These are phyloP conservation scores for Teratosphaeria epicoccoides DNA, from an alignment of 2,329 filamentous ascomycete species.

Conservation along the genomic window DNA sequence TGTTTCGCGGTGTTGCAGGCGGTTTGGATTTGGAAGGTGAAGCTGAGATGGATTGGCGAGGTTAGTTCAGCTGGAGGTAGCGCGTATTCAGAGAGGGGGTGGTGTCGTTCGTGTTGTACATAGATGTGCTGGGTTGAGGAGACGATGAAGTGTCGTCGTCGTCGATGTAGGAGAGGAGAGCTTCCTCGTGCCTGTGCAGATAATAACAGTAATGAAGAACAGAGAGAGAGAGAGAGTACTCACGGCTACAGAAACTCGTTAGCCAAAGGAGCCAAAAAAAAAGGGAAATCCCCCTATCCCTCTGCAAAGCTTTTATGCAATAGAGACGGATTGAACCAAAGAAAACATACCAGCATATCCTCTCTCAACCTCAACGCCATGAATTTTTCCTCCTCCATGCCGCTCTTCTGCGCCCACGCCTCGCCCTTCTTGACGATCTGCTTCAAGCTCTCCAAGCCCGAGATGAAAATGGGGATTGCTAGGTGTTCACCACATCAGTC, in stretches of 20 bases:
- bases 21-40: constrained; percentile 41
- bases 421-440: constrained; percentile 37
- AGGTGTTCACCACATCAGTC: neutral
- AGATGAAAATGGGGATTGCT: constrained; percentile 33
- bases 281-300: too few relatives aligned
- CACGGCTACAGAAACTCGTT: too few relatives aligned
- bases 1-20: constrained; percentile 34
- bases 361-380: constrained; percentile 34
- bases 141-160: too few relatives aligned
- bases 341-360: constrained; percentile 37
- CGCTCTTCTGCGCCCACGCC: constrained; percentile 29
- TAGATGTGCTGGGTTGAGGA: too few relatives aligned
- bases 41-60: too few relatives aligned
- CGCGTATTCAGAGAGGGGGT: neutral
- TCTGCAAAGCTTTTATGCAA: neutral
- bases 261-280: too few relatives aligned
- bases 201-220: too few relatives aligned
- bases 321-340: neutral
- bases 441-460: constrained; percentile 33
- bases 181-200: too few relatives aligned
- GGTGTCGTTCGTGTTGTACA: too few relatives aligned
- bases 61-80: neutral
- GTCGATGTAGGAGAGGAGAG: too few relatives aligned
- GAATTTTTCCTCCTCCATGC: constrained; percentile 27
- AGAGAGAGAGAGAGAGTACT: neutral